These are phyloP conservation scores for Castanea mollissima DNA, from an alignment of 306 rosid species.

Conservation along the genomic window DNA sequence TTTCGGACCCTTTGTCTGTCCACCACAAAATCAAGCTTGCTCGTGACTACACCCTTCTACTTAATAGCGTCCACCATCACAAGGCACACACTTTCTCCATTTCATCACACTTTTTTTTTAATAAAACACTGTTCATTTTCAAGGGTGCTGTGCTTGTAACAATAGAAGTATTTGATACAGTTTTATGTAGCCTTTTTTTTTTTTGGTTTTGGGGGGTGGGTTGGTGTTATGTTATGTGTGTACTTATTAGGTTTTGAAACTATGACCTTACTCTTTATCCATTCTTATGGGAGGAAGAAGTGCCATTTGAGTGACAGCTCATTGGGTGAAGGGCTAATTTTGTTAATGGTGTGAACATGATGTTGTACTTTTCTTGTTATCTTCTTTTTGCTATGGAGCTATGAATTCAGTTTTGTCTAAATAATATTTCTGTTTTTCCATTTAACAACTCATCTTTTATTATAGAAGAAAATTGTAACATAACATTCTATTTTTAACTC, in stretches of 20 bases:
- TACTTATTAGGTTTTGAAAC: no score
- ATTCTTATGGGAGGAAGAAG: no score
- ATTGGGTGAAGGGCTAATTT: not conserved
- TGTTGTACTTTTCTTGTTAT: not conserved
- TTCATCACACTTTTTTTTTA: not conserved
- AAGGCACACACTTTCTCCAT: constrained; percentile 44
- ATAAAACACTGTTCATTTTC: no score
- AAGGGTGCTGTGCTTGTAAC: no score
- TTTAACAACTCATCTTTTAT: not conserved
- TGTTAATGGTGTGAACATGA: not conserved
- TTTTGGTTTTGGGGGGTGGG: not conserved
- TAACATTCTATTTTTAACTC: not conserved
- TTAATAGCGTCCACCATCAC: constrained; percentile 83
- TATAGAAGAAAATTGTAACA: not conserved
- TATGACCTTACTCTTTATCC: no score
- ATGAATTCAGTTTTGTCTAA: not conserved
- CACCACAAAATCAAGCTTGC: constrained; percentile 78
- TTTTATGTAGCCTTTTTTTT: no score
- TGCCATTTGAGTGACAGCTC: no score
- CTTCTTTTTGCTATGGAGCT: not conserved
- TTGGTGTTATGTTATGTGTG: no score
- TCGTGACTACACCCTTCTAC: constrained; percentile 59
- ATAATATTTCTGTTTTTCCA: not conserved
- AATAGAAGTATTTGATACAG: no score
- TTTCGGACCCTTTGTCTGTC: constrained; percentile 44